Base-by-base conservation (phyloP, 148 eudicot genomes). In the Arbutus unedo region DNA sequence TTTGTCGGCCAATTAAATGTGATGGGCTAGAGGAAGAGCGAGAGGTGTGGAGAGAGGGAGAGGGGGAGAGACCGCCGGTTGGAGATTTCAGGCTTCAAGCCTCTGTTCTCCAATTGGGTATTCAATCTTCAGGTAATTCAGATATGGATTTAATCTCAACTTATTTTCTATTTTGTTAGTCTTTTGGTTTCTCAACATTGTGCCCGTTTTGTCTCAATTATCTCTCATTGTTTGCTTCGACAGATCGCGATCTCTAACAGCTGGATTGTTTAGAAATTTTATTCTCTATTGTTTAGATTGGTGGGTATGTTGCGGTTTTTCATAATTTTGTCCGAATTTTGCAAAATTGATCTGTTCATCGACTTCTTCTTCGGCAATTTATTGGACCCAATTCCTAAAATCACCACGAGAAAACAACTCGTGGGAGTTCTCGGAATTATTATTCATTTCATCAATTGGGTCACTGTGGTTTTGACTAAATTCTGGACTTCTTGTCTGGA, bases 241-340 rank as follows among this genome's bases (percentile, higher is more conserved):
- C 82, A 80, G 82, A 80, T 80, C 82, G 79, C 74, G 86, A 86
- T 88, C 86, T 64, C 7, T 76, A 76, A 53, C 19, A 38, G 50
- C 66, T 80, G 38, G 67, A 55, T 81, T 54, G 19, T 72, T 2
- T 8, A 73, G 76, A 67, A 78, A 57, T 14, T 81, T 59, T 72
- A 78, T 60, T 54, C 44, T 60, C 9, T 25, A 60, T 23, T 64
- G 47, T n/a, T 77, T 54, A 83, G 16, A 19, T 62, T 67, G 83
- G 82, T 85, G 77, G 80, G 87, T 70, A 16, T 31, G 81, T 3
- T 77, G 47, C 8, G 59, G 73, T 73, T 64, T 64, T 16, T 41
- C 56, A 48, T 18, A 80, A 54, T 75, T 79, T 68, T 44, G 60
- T n/a, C 51, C 67, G 54, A 4, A 55, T 55, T 87, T 68, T 16